These are phyloP conservation scores for Hypoxylon sp. DNA, from an alignment of 2,329 filamentous ascomycete genomes.

Conservation along the genomic window DNA sequence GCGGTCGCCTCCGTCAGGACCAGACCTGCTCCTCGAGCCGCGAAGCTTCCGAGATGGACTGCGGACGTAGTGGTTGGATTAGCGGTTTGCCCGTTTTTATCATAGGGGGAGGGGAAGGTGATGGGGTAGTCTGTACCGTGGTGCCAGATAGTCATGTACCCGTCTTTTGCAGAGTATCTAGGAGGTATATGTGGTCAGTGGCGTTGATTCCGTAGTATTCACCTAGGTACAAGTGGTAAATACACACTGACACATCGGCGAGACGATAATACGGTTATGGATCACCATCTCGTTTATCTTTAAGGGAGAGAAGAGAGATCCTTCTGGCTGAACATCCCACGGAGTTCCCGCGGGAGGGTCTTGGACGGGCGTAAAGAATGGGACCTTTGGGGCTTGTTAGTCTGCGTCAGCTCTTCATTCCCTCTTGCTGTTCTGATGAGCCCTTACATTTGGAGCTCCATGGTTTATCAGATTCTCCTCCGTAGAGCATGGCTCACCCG, in stretches of 20 bases:
- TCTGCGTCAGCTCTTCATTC: neutral
- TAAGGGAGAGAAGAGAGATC: slow-evolving; percentile 53
- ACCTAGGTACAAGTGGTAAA: neutral
- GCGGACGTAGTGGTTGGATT: neutral
- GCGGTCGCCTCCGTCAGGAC: slow-evolving; percentile 45
- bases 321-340: slow-evolving; percentile 29
- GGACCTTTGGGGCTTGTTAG: slow-evolving; percentile 16
- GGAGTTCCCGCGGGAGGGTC: slow-evolving; percentile 33
- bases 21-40: slow-evolving; percentile 46
- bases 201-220: neutral
- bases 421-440: neutral
- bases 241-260: slow-evolving; percentile 55
- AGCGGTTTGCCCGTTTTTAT: neutral
- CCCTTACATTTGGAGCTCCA: slow-evolving; percentile 33
- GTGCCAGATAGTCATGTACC: slow-evolving; percentile 54
- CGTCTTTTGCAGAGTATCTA: slow-evolving; percentile 51
- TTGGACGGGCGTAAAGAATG: slow-evolving; percentile 34
- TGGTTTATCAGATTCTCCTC: slow-evolving; percentile 36
- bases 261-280: slow-evolving; percentile 56
- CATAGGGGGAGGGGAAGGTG: neutral
- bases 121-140: slow-evolving; percentile 30
- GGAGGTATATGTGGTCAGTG: neutral
- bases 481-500: slow-evolving; percentile 27
- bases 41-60: slow-evolving; percentile 50
- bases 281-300: slow-evolving; percentile 53